Base-by-base conservation (phyloP, 192 early-diverging fungal genomes). In the Coemansia sp. region DNA sequence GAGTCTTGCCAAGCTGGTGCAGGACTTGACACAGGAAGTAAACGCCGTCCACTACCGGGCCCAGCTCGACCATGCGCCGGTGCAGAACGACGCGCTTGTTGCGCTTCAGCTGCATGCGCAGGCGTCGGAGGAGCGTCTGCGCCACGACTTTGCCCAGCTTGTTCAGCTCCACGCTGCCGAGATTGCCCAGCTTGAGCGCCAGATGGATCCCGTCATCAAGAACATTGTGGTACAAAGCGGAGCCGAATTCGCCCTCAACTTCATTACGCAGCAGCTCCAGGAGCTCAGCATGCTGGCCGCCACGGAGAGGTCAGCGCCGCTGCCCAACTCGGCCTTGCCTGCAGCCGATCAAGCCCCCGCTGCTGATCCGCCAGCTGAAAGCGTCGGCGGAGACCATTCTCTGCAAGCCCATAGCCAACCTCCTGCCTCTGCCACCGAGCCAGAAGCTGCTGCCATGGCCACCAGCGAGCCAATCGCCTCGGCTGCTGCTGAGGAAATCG, bases 191-290 rank as follows among this genome's bases (percentile, higher is more conserved):
- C 58, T 77, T 17, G 73, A 77, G 35, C 42, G 58, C 39, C 57
- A 56, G 22, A 40, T 65, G 8, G 73, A 77, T 29, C 73, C 73
- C 0, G 66, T 77, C 2, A 70, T 77, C 35, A 57, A 54, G 38
- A 67, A 70, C 19, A 77, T 70, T 5, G 39, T 77, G 30, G 11
- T 68, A 36, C 67, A 51, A 25, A 56, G 46, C 15, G 73, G 73
- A 8, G 22, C 68, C 2, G 62, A 50, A 2, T 65, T 43, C 34
- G 73, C 73, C 8, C 46, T 77, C 8, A 36, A 23, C 42, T 77
- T 77, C 52, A 77, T 77, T 23, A 30, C 30, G 18, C 62, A 70
- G 43, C 67, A 68, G 32, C 58, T 77, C 11, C 58, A 77, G 23
- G 62, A 70, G 29, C 62, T 70, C 31, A 65, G 54, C 43, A 19